phyloP scores from a whole-genome alignment of 371 early-diverging fungal genomes.

The Rhizopus microsporus region DNA sequence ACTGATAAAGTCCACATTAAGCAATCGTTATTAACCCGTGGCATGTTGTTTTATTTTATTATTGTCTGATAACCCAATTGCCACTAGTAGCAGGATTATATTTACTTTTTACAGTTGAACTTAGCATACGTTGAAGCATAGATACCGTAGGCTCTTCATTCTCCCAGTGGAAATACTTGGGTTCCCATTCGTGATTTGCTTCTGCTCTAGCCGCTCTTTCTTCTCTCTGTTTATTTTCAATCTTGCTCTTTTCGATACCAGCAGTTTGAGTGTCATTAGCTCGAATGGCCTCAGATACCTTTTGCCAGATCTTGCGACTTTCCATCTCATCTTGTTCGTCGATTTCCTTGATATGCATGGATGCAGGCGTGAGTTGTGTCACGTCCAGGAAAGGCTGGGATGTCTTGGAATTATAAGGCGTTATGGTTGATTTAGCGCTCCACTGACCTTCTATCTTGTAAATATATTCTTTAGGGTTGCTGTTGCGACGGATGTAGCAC shows the following conservation, averaged over 20 bases:
- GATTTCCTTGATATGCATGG: slow-evolving; percentile 41
- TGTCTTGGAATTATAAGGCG: slow-evolving; percentile 44
- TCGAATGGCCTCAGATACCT: slow-evolving; percentile 69
- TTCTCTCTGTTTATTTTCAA: slow-evolving; percentile 73
- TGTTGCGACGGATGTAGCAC: slow-evolving; percentile 44
- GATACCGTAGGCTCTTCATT: slow-evolving; percentile 45
- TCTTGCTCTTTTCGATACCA: slow-evolving; percentile 64
- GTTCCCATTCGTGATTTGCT: slow-evolving; percentile 58
- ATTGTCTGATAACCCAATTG: slow-evolving; percentile 37
- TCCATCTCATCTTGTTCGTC: slow-evolving; percentile 66
- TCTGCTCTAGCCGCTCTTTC: slow-evolving; percentile 63
- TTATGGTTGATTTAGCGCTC: slow-evolving; percentile 62
- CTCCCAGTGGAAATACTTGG: slow-evolving; percentile 57
- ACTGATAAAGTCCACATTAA: too few species aligned
- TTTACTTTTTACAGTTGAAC: slow-evolving; percentile 37
- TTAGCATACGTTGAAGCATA: slow-evolving; percentile 37
- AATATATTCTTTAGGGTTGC: slow-evolving; percentile 45
- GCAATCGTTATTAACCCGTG: neutral
- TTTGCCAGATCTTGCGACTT: slow-evolving; percentile 70
- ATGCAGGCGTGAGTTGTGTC: slow-evolving; percentile 33
- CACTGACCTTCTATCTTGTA: slow-evolving; percentile 68
- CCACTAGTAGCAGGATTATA: slow-evolving; percentile 39
- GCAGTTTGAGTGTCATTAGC: slow-evolving; percentile 67
- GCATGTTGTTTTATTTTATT: neutral
- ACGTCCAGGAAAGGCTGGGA: slow-evolving; percentile 63